Percentiles rank a stretch among this genome's conserved stretches.
These are phyloP conservation scores for Aureobasidium namibiae DNA, from an alignment of 2,329 filamentous ascomycete genomes.

Conservation along the genomic window DNA sequence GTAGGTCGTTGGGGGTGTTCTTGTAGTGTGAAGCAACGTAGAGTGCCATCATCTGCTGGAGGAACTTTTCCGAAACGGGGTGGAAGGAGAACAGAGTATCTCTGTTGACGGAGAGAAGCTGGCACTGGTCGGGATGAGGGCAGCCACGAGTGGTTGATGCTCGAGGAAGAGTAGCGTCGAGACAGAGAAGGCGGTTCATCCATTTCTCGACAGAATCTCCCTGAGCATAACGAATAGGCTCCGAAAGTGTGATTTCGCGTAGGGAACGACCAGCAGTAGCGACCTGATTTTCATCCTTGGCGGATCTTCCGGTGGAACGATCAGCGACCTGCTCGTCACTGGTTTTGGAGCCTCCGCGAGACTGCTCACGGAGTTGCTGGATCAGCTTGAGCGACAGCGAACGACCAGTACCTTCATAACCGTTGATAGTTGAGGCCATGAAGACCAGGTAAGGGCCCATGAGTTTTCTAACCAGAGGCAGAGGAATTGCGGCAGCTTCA, in stretches of 20 bases:
- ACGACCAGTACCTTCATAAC: conserved; percentile 92
- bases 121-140: conserved; percentile 83
- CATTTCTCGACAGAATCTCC: conserved; percentile 91
- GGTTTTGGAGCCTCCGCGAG: conserved; percentile 54
- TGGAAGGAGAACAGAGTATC: conserved; percentile 98
- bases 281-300: conserved; percentile 54
- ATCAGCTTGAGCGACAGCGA: conserved; percentile 94
- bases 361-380: conserved; percentile 92
- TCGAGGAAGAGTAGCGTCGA: conserved; percentile 82
- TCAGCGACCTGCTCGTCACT: conserved; percentile 61
- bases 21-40: conserved; percentile 98
- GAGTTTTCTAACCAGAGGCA: conserved; percentile 84
- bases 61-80: conserved; percentile 89
- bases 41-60: conserved; percentile 96
- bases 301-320: conserved; percentile 64
- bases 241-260: conserved; percentile 83
- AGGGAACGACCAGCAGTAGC: conserved; percentile 65
- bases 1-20: conserved; percentile 95
- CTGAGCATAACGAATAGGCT: conserved; percentile 89
- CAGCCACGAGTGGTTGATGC: conserved; percentile 69
- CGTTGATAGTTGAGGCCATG: conserved; percentile 98
- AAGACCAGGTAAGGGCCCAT: conserved; percentile 97
- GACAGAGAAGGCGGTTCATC: conserved; percentile 87
- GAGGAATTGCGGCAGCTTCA: conserved; percentile 90
- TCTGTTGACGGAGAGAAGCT: conserved; percentile 88